Evolutionary conservation across 1,284 basidiomycete genomes (phyloP).

Genomic region (Ustilago vetiveriae): DNA sequence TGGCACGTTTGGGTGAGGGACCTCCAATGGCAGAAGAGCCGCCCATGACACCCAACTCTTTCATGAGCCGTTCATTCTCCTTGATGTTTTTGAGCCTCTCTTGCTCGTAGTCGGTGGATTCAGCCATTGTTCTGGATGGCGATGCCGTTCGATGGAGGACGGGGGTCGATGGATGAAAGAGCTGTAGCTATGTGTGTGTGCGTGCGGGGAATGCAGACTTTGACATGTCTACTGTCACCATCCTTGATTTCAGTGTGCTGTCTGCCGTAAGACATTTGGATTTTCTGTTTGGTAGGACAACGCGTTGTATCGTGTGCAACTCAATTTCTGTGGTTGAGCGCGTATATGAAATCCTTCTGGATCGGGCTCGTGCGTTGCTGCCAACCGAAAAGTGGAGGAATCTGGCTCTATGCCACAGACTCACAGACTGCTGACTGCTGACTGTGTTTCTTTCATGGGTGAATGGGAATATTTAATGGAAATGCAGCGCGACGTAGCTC

Average conservation of each 20-base stretch:
- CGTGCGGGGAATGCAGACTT: neutral
- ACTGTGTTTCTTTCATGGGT: slow-evolving; percentile 1
- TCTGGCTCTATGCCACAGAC: too few relatives aligned
- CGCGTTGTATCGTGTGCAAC: slow-evolving; percentile 1
- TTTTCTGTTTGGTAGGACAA: neutral
- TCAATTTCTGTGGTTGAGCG: too few relatives aligned
- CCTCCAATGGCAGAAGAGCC: slow-evolving; percentile 47
- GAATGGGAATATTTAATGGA: too few relatives aligned
- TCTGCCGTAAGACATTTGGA: slow-evolving; percentile 1
- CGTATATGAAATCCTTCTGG: neutral
- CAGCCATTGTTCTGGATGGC: slow-evolving; percentile 24
- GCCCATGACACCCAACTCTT: slow-evolving; percentile 57
- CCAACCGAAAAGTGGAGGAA: slow-evolving; percentile 13
- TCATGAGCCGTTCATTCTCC: slow-evolving; percentile 61
- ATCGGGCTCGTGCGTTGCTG: slow-evolving; percentile 6
- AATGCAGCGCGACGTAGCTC: slow-evolving; percentile 29
- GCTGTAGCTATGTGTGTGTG: neutral
- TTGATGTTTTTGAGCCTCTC: slow-evolving; percentile 62
- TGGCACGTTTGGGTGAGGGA: slow-evolving; percentile 28
- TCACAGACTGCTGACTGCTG: slow-evolving; percentile 11
- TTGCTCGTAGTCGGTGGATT: slow-evolving; percentile 53
- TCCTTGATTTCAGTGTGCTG: neutral
- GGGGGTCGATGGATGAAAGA: neutral
- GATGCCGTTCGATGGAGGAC: neutral
- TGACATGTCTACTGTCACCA: too few relatives aligned